Evolutionary conservation across 306 rosid species (phyloP).

Genomic region (Dryas octopetala): DNA sequence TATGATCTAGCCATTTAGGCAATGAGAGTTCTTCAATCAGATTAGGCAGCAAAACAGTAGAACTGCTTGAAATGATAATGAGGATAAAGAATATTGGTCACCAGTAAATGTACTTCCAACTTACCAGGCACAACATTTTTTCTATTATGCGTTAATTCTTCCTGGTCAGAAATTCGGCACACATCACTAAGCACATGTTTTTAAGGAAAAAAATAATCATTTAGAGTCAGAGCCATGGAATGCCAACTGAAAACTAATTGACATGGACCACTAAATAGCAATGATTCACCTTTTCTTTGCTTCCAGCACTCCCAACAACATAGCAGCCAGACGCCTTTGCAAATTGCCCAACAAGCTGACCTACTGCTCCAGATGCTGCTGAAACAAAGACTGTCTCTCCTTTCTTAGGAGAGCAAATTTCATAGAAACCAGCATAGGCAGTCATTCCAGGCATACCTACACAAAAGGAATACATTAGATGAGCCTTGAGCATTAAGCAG

Average conservation of each 20-base stretch:
- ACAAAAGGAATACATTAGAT: neutral
- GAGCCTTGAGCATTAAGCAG: neutral
- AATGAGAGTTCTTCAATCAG: neutral
- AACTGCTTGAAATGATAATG: neutral
- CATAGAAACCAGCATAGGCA: constrained; percentile 6
- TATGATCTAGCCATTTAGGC: neutral
- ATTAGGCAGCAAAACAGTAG: neutral
- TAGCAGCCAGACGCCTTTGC: constrained; percentile 16
- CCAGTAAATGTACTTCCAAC: neutral
- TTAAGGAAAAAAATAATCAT: neutral
- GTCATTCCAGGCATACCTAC: constrained; percentile 18
- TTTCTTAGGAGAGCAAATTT: neutral
- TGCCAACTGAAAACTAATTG: neutral
- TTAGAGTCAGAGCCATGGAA: neutral
- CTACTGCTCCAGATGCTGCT: constrained; percentile 8
- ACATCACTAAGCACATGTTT: neutral
- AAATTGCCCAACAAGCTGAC: constrained; percentile 18
- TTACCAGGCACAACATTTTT: neutral
- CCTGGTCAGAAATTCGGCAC: neutral
- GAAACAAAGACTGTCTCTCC: constrained; percentile 13
- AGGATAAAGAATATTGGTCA: neutral
- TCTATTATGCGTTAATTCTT: neutral
- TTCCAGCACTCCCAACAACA: constrained; percentile 23
- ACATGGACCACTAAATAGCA: neutral
- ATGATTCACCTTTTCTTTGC: constrained; percentile 2